Percentiles rank a stretch among this genome's conserved stretches.
Evolutionary conservation across 306 rosid genomes (phyloP).

Genomic region (Abrus precatorius): DNA sequence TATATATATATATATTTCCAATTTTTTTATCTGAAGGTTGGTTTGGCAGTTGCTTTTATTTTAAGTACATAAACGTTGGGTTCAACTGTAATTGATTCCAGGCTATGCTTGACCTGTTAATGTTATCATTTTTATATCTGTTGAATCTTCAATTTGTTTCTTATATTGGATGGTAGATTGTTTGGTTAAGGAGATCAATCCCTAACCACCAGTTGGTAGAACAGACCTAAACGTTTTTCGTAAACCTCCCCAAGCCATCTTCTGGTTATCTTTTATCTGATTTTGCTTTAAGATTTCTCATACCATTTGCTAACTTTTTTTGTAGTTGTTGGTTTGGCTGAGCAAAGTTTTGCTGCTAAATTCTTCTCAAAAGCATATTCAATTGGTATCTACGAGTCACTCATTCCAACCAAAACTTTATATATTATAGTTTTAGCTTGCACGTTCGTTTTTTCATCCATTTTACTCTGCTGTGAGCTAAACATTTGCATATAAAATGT

Average conservation of each 20-base stretch:
- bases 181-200: conserved; percentile 73
- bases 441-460: neutral
- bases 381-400: neutral
- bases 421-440: neutral
- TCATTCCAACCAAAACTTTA: neutral
- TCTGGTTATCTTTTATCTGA: neutral
- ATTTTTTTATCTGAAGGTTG: neutral
- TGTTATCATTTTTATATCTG: conserved; percentile 24
- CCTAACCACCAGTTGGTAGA: conserved; percentile 82
- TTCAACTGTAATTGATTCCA: neutral
- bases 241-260: conserved; percentile 51
- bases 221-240: conserved; percentile 61
- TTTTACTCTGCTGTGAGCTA: no score
- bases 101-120: conserved; percentile 6
- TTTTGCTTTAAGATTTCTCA: neutral
- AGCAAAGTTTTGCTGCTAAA: conserved; percentile 57
- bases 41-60: neutral
- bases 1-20: neutral
- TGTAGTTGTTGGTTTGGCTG: conserved; percentile 49
- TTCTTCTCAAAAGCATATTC: conserved; percentile 57
- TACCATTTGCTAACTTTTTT: neutral
- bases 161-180: conserved; percentile 44
- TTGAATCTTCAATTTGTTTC: neutral
- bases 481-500: no score
- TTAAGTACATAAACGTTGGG: neutral